Conservation (phyloP, 1,284 basidiomycete species). For the Pseudozyma sp. region DNA sequence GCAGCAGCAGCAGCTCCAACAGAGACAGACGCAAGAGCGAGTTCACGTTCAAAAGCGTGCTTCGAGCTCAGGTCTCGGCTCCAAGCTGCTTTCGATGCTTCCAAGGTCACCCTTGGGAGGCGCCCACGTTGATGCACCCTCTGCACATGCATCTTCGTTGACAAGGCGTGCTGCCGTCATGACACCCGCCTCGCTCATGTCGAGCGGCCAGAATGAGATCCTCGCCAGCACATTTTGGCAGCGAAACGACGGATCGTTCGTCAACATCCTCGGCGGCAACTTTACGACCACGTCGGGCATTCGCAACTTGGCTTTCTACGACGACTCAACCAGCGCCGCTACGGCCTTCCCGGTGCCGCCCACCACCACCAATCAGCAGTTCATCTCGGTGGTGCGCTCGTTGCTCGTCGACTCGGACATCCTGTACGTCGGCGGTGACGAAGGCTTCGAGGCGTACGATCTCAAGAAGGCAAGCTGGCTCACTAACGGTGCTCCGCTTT, state of each 20-base stretch:
- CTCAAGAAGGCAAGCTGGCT: constrained; percentile 53
- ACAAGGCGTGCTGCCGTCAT: constrained; percentile 48
- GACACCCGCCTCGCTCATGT: constrained; percentile 70
- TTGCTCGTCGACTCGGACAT: constrained; percentile 62
- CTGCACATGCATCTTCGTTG: constrained; percentile 21
- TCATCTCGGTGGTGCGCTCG: constrained; percentile 74
- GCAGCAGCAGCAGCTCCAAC: constrained; percentile 14
- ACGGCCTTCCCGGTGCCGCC: constrained; percentile 72
- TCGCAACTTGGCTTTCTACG: constrained; percentile 80
- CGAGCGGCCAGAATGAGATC: constrained; percentile 80
- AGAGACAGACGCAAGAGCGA: neutral
- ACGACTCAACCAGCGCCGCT: constrained; percentile 72
- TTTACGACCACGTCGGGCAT: constrained; percentile 76
- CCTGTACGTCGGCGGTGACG: constrained; percentile 63
- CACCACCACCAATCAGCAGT: constrained; percentile 1
- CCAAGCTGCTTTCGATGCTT: constrained; percentile 34
- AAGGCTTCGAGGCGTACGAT: constrained; percentile 59
- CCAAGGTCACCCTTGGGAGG: constrained; percentile 16
- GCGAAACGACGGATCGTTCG: constrained; percentile 72
- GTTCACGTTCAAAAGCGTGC: constrained; percentile 8
- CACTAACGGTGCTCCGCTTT: constrained; percentile 48
- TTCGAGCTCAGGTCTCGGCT: constrained; percentile 13
- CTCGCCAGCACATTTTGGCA: constrained; percentile 90
- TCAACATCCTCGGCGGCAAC: constrained; percentile 88
- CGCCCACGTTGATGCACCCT: neutral